These are phyloP conservation scores for Naganishia onofrii DNA, from an alignment of 768 basidiomycete genomes.

Conservation along the genomic window DNA sequence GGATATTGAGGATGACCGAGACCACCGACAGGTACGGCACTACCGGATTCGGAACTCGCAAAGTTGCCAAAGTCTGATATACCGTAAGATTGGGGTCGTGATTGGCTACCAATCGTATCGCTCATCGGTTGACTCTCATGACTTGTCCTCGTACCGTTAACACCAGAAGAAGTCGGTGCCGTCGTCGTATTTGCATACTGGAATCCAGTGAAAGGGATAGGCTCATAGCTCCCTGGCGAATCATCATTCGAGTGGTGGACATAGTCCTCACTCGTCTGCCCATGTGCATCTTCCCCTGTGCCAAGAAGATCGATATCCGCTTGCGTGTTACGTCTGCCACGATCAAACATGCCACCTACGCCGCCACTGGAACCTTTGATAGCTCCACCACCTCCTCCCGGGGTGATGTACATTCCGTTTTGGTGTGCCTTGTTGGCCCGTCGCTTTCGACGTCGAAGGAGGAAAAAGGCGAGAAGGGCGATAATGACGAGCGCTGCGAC, in stretches of 20 bases:
- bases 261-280: not conserved
- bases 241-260: constrained; percentile 5
- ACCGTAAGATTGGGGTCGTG: constrained; percentile 13
- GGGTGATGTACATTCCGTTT: not conserved
- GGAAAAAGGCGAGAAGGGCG: constrained; percentile 47
- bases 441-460: constrained; percentile 38
- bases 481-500: constrained; percentile 50
- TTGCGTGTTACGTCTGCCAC: constrained; percentile 12
- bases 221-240: constrained; percentile 22
- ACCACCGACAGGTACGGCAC: not conserved
- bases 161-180: not conserved
- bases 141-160: not conserved
- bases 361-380: not conserved
- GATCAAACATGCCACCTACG: constrained; percentile 1
- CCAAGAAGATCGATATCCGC: constrained; percentile 20
- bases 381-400: not conserved
- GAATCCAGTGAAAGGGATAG: constrained; percentile 3
- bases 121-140: constrained; percentile 12
- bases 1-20: not conserved
- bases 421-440: constrained; percentile 28
- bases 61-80: constrained; percentile 13
- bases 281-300: constrained; percentile 9
- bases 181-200: not conserved
- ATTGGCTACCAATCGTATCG: constrained; percentile 1
- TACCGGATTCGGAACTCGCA: not conserved